Evolutionary conservation across 73 alveolate species (phyloP).

Genomic region (Uronychia binucleata): DNA sequence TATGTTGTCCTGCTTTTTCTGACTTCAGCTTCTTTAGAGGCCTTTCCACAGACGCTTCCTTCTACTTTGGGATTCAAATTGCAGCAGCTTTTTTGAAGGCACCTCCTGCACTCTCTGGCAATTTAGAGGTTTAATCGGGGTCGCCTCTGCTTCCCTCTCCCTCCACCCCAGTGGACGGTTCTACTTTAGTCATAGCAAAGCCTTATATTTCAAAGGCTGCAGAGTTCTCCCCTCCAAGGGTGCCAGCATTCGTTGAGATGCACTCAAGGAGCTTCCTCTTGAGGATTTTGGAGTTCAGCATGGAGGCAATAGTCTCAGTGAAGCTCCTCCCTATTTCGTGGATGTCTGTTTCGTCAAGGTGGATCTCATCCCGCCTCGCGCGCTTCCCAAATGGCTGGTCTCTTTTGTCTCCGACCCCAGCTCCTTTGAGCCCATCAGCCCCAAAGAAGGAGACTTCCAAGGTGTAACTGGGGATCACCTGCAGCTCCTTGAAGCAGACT

Average conservation of each 20-base stretch:
- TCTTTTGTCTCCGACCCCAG: background rate
- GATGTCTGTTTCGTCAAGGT: background rate
- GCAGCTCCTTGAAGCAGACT: constrained; percentile 52
- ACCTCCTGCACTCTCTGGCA: too few relatives aligned
- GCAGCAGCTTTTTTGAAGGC: too few relatives aligned
- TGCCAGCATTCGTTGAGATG: background rate
- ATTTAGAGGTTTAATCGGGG: too few relatives aligned
- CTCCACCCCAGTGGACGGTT: too few relatives aligned
- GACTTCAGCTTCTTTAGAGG: too few relatives aligned
- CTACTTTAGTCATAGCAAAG: too few relatives aligned
- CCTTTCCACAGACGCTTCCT: too few relatives aligned
- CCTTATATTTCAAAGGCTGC: too few relatives aligned
- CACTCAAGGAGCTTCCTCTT: background rate
- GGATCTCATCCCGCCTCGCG: background rate
- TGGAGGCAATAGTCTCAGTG: background rate
- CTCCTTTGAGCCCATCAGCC: background rate
- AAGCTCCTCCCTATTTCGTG: background rate
- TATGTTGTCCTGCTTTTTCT: too few relatives aligned
- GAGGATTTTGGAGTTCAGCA: background rate
- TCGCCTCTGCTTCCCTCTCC: too few relatives aligned
- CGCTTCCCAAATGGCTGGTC: background rate
- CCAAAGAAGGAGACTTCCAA: constrained; percentile 63
- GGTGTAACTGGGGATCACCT: constrained; percentile 43
- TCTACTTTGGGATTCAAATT: too few relatives aligned
- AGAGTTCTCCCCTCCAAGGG: too few relatives aligned